Base-by-base conservation (phyloP, 2,329 filamentous ascomycete species). In the Clonostachys rhizophaga region DNA sequence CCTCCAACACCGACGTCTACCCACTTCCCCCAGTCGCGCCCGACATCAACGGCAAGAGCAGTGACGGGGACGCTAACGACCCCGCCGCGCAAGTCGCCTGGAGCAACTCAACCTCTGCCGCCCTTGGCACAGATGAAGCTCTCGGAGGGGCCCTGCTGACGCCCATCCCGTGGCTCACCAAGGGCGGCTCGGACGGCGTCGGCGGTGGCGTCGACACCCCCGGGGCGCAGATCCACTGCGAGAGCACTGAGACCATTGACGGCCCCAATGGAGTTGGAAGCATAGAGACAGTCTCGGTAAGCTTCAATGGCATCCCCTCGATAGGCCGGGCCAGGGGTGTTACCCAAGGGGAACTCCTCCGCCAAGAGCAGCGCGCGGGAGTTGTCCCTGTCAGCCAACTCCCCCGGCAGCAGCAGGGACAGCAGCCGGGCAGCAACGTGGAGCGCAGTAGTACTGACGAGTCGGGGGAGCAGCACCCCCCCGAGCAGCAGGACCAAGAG, bases 81-180 rank as follows among this genome's bases (percentile, higher is more conserved):
- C 64, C 63, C 5, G 68, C 64, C 54, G 66, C 54, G 14, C 56
- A 59, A 8, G 65, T 76, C 11, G 64, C 71, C 5, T 77, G 76
- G 72, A 67, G 68, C 42, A 76, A 78, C 45, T 67, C 56, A 57
- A 42, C 40, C 40, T 16, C 24, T 18, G 33, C 67, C 52, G 65
- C 71, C 12, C 71, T 92, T 7, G 91, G 90, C 3, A 90, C 87
- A 43, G 92, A 97, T 57, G 92, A 96, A 63, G 87, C 86, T 12
- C 72, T 97, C 2, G 92, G 92, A 18, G 94, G 94, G 7, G 94
- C 94, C 0, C 74, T 96, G 16, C 74, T 99, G 44, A 97, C 92
- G 1, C 94, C 92, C 1, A 97, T 99, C 48, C 89, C 91, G 1
- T 99, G 94, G 94, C 71, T 97, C 44, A 75, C 68, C 24, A 66